Evolutionary conservation across 345 rosid genomes (phyloP).

Genomic region (Isatis tinctoria): DNA sequence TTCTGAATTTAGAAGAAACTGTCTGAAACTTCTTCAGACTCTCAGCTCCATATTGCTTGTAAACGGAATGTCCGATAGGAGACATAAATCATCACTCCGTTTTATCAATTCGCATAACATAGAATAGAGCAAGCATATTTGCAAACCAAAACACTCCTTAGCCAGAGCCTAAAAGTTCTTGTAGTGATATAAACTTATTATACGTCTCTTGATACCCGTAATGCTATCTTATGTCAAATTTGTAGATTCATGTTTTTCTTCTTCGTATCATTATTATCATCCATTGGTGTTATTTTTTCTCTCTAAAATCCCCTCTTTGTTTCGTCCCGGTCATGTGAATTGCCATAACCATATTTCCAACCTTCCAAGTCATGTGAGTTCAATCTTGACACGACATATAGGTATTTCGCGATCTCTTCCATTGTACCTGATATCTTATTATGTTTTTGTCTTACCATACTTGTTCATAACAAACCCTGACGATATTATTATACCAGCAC

Average conservation of each 20-base stretch:
- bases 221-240: background rate
- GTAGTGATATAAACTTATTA: background rate
- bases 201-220: background rate
- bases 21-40: background rate
- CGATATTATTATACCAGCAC: background rate
- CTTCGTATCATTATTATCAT: background rate
- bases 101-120: background rate
- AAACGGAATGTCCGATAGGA: background rate
- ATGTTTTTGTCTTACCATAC: constrained; percentile 7
- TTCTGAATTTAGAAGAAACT: background rate
- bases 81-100: background rate
- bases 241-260: constrained; percentile 1
- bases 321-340: constrained; percentile 6
- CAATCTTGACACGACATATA: background rate
- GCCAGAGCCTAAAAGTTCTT: background rate
- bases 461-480: constrained; percentile 10
- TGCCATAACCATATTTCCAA: background rate
- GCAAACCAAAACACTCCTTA: background rate
- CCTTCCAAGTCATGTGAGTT: background rate
- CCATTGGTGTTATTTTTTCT: background rate
- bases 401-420: background rate
- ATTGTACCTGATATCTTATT: background rate
- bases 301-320: background rate
- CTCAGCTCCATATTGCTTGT: background rate
- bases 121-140: background rate